phyloP scores from a whole-genome alignment of 306 rosid genomes.

The Vigna angularis region DNA sequence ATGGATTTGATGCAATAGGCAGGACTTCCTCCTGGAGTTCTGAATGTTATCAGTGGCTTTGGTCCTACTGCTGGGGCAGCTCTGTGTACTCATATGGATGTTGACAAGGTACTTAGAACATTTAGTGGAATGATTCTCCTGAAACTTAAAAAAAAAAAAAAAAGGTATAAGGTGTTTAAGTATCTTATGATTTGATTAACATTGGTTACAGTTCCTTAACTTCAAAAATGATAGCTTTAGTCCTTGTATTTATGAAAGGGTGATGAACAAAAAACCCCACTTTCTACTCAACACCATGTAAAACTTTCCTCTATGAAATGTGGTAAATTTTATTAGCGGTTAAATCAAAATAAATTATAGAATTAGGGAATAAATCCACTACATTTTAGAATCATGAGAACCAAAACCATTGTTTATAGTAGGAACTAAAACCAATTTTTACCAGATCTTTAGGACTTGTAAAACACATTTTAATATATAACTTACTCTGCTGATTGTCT shows the following conservation, averaged over 20 bases:
- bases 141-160: not conserved
- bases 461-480: not conserved
- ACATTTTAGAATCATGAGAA: no score
- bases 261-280: no score
- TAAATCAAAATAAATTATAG: no score
- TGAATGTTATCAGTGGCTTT: slow-evolving; percentile 71
- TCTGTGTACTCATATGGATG: slow-evolving; percentile 74
- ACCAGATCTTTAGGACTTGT: not conserved
- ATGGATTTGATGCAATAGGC: slow-evolving; percentile 58
- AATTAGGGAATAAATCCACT: no score
- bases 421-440: no score
- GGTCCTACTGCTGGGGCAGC: slow-evolving; percentile 87
- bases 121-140: not conserved
- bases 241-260: not conserved
- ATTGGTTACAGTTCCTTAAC: no score
- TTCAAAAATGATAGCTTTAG: no score
- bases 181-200: not conserved
- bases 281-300: no score
- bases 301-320: not conserved
- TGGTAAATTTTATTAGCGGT: not conserved
- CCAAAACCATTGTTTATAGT: not conserved
- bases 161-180: not conserved
- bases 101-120: slow-evolving; percentile 66
- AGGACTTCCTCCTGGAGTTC: slow-evolving; percentile 82
- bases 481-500: not conserved